Evolutionary conservation across 306 rosid species (phyloP).

Genomic region (Biancaea sappan): DNA sequence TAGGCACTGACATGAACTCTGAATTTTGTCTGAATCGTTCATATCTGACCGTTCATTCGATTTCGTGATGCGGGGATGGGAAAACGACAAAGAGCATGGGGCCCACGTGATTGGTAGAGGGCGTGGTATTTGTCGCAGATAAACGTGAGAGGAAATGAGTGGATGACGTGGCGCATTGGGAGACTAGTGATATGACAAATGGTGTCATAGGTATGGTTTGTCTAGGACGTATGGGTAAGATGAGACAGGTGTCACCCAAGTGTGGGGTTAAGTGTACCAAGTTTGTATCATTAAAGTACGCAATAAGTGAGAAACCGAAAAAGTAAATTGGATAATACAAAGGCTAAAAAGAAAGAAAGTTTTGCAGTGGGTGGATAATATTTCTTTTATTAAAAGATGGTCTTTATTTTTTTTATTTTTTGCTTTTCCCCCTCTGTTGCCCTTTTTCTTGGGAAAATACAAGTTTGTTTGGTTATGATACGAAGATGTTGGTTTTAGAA

Average conservation of each 20-base stretch:
- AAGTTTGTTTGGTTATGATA: not conserved
- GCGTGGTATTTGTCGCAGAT: not conserved
- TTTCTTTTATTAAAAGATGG: no score
- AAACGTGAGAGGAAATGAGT: not conserved
- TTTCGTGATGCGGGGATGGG: not conserved
- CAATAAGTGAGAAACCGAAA: not conserved
- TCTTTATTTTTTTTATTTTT: no score
- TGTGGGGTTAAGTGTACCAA: not conserved
- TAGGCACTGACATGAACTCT: not conserved
- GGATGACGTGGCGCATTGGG: conserved; percentile 24
- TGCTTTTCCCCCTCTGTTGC: no score
- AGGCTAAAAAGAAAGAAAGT: no score
- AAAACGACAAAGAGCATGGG: not conserved
- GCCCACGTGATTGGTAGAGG: not conserved
- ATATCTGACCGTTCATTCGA: not conserved
- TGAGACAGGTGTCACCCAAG: not conserved
- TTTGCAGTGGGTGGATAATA: not conserved
- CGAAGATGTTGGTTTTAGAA: no score
- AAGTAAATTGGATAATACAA: no score
- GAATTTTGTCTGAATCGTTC: not conserved
- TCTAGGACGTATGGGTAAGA: not conserved
- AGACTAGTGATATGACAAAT: not conserved
- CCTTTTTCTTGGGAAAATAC: not conserved
- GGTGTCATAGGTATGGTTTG: not conserved
- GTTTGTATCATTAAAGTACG: not conserved